A percentile compares a stretch with the other conserved stretches of the same genome.
Evolutionary conservation across 805 yeast genomes (phyloP).

Genomic region (Metschnikowia borealis): DNA sequence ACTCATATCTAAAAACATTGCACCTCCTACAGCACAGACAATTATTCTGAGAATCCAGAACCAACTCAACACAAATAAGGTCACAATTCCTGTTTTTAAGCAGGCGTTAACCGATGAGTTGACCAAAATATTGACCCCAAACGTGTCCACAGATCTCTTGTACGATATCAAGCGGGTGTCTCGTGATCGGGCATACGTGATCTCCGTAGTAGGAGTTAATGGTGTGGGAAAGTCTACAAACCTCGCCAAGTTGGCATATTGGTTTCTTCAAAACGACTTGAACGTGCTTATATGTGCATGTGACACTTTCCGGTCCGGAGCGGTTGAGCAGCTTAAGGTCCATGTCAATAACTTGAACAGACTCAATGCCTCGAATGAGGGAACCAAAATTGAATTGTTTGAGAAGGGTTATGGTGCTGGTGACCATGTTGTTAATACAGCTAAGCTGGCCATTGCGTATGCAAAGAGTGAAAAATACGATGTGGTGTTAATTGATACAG

Average conservation of each 20-base stretch:
- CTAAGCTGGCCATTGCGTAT: constrained; percentile 81
- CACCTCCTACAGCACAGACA: constrained; percentile 79
- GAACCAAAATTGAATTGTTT: constrained; percentile 63
- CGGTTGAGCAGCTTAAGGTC: constrained; percentile 94
- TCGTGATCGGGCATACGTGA: constrained; percentile 71
- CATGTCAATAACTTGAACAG: constrained; percentile 82
- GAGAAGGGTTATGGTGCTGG: constrained; percentile 97
- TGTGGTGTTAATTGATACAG: constrained; percentile 91
- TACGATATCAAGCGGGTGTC: constrained; percentile 63
- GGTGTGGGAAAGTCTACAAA: constrained; percentile 98
- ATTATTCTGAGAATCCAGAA: constrained; percentile 67
- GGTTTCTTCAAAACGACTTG: constrained; percentile 88
- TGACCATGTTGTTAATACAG: constrained; percentile 88
- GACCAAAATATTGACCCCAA: constrained; percentile 81
- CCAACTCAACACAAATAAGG: constrained; percentile 64
- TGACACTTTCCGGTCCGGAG: constrained; percentile 97
- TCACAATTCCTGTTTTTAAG: constrained; percentile 67
- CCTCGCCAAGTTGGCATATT: constrained; percentile 87
- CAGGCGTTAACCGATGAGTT: constrained; percentile 60
- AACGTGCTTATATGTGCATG: constrained; percentile 91
- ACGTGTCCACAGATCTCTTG: constrained; percentile 80
- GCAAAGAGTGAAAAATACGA: constrained; percentile 72
- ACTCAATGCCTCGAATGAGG: constrained; percentile 47
- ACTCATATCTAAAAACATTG: constrained; percentile 80
- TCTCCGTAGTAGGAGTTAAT: constrained; percentile 95